Evolutionary conservation across 1,284 basidiomycete genomes (phyloP).

Genomic region (Leccinum pachyderme): DNA sequence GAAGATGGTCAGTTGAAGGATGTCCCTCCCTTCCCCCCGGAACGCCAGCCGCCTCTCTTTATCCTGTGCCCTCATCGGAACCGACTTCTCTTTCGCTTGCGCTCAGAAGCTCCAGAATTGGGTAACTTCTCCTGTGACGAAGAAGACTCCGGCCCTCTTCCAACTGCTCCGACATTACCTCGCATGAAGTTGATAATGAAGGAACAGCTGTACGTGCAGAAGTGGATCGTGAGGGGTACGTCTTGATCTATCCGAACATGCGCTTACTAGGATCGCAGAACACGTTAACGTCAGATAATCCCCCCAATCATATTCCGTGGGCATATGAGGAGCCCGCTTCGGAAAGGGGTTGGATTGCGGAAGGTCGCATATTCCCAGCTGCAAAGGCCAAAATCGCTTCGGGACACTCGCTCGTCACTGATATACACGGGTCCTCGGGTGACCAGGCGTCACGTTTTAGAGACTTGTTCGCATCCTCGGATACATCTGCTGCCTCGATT

Average conservation of each 20-base stretch:
- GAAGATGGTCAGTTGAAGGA: conserved; percentile 16
- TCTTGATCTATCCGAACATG: background rate
- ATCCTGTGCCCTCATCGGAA: conserved; percentile 24
- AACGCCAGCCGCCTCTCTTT: conserved; percentile 26
- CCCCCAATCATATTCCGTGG: conserved; percentile 50
- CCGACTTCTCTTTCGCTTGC: conserved; percentile 29
- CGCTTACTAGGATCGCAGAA: conserved; percentile 26
- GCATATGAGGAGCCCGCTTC: conserved; percentile 32
- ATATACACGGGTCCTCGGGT: background rate
- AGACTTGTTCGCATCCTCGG: conserved; percentile 1
- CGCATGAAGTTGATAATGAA: conserved; percentile 49
- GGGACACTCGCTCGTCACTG: conserved; percentile 1
- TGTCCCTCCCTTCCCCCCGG: conserved; percentile 27
- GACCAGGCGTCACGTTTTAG: conserved; percentile 2
- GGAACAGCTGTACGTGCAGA: conserved; percentile 47
- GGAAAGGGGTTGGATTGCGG: conserved; percentile 45
- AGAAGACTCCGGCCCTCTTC: conserved; percentile 11
- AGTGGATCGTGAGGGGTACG: conserved; percentile 51
- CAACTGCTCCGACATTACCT: conserved; percentile 52
- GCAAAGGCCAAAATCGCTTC: conserved; percentile 33
- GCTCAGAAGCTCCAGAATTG: conserved; percentile 21
- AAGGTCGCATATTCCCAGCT: conserved; percentile 50
- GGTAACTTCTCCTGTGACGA: conserved; percentile 23
- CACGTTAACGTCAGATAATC: conserved; percentile 30
- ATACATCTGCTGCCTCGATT: conserved; percentile 1